Evolutionary conservation across 179 eudicot species (phyloP), one percentile per base, ranked within the genome.

Genomic region (Patellifolia procumbens): DNA sequence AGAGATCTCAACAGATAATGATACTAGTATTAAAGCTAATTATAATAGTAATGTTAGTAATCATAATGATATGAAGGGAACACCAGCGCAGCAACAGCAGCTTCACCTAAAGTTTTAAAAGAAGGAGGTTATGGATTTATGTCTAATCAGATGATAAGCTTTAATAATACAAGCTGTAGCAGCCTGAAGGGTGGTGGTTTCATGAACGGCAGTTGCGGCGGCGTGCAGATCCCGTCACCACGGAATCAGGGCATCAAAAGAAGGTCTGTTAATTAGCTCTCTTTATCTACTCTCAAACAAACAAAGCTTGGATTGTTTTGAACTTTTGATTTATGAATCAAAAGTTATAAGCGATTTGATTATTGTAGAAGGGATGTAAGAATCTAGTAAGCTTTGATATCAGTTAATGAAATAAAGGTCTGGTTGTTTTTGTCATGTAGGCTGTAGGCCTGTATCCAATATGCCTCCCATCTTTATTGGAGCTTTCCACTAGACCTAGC

Each of bases 151-250:
- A 70, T 52, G 79, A 55, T 71, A 26, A 76, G 29, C 19, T 17
- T n/a, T 13, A 51, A 42, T 56, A 58, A 80, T 45, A 76, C 22
- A n/a, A 75, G 60, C 59, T 45, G 58, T 39, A 69, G 37, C 39
- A 32, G 13, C 43, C 51, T 26, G 2, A 53, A 35, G 66, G 61
- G 55, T 20, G 34, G 75, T 48, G 63, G 20, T 59, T 70, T 80
- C 75, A 13, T 68, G 77, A 63, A 39, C 48, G 13, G 62, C 66
- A 16, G 80, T 63, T 76, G 51, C 53, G 19, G 65, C 16, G 86
- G 76, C 0, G 46, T 76, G 49, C 90, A 93, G 95, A 93, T 93
- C 89, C 85, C 98, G 48, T 91, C 95, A 45, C 91, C 93, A 76
- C 86, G 85, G 53, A 90, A 84, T 83, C 81, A 91, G 85, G 91